Evolutionary conservation across 2,329 filamentous ascomycete genomes (phyloP).

Genomic region (Rhynchosporium agropyri): DNA sequence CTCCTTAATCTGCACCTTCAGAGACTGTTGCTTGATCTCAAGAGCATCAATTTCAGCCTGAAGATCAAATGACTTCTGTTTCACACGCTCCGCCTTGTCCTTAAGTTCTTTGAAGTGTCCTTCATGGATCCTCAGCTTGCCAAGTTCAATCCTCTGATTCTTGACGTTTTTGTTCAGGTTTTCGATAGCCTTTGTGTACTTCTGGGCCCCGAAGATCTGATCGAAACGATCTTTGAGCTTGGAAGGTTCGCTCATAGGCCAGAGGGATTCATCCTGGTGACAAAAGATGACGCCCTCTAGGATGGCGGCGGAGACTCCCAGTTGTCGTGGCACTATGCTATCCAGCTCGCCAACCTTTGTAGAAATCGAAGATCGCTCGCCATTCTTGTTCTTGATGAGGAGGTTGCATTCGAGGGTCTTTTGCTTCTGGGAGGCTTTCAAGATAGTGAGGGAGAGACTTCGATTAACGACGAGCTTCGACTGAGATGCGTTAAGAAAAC

Average conservation of each 20-base stretch:
- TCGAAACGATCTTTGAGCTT: constrained; percentile 93
- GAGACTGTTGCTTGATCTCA: constrained; percentile 58
- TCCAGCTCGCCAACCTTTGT: constrained; percentile 81
- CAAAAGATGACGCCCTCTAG: constrained; percentile 97
- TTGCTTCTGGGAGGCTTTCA: constrained; percentile 73
- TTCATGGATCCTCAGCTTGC: constrained; percentile 73
- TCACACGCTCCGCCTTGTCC: constrained; percentile 73
- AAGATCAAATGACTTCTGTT: constrained; percentile 66
- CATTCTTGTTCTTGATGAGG: constrained; percentile 64
- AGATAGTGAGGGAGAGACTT: constrained; percentile 82
- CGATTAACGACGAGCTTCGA: constrained; percentile 81
- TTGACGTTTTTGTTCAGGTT: constrained; percentile 89
- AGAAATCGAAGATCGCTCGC: constrained; percentile 78
- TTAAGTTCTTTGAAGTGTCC: constrained; percentile 81
- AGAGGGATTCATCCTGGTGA: constrained; percentile 95
- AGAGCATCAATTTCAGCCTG: constrained; percentile 66
- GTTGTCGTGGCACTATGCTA: constrained; percentile 77
- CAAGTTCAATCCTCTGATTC: constrained; percentile 75
- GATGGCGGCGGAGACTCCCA: constrained; percentile 88
- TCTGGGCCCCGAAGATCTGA: constrained; percentile 95
- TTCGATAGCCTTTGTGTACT: constrained; percentile 96
- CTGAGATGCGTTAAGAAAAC: constrained; percentile 78
- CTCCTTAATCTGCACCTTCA: constrained; percentile 63
- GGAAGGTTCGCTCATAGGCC: constrained; percentile 89
- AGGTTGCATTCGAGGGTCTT: constrained; percentile 86